Base-by-base conservation (phyloP, 1,284 basidiomycete species). In the Sporisorium graminicola region DNA sequence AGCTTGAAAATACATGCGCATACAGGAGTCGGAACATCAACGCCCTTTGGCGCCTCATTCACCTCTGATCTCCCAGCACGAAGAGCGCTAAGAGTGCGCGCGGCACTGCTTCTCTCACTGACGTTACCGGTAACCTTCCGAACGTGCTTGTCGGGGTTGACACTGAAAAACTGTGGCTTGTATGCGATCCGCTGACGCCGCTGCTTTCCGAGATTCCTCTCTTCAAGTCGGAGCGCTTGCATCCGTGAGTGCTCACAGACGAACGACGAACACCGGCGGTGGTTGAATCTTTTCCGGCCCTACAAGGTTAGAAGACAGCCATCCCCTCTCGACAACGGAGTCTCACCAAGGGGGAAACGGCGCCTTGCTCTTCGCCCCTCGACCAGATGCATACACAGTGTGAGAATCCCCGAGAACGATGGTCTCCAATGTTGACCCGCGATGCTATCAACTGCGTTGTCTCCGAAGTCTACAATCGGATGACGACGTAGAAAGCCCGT, bases 11-110 rank as follows among this genome's bases (percentile, higher is more conserved):
- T 52, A 33, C 20, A 24, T n/a, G n/a, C n/a, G n/a, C n/a, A n/a
- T n/a, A n/a, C n/a, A n/a, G n/a, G 20, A 14, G 35, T 59, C 57
- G 64, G 51, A 55, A 52, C 24, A 4, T 24, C 43, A 58, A 33
- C 18, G 37, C 37, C 13, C 3, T 37, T 37, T 31, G 29, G 35
- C 35, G 35, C 35, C 35, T 37, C 29, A 10, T 10, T 31, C 29
- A 31, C 10, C 29, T 5, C 5, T 31, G 29, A 31, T 31, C 10
- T 31, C 5, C 29, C 29, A 5, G 5, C 29, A 31, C 29, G 10
- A 31, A 31, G 29, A n/a, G n/a, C n/a, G n/a, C n/a, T n/a, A n/a
- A n/a, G n/a, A n/a, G n/a, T n/a, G n/a, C n/a, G n/a, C n/a, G n/a
- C 29, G 29, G 29, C 29, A 31, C 5, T 31, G 29, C 29, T 10